phyloP scores from a whole-genome alignment of 768 basidiomycete genomes.

The Rhizopogon rudus region DNA sequence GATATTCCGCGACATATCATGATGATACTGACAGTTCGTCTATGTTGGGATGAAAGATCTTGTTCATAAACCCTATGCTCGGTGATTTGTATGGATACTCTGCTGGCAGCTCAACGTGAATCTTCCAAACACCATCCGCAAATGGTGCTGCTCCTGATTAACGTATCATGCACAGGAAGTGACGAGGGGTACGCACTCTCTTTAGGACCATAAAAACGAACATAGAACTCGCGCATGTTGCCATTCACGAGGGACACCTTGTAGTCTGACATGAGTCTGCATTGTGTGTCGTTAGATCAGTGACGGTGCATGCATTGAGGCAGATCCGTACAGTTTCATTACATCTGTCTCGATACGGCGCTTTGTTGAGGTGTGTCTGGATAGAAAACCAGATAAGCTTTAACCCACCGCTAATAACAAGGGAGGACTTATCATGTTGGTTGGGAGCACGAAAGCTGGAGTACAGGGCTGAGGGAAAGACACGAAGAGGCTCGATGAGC shows the following conservation, averaged over 20 bases:
- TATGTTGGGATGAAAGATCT: constrained; percentile 99
- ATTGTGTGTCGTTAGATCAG: constrained; percentile 8
- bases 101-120: constrained; percentile 97
- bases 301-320: background rate
- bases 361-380: constrained; percentile 73
- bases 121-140: constrained; percentile 98
- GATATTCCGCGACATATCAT: constrained; percentile 2
- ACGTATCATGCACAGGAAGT: constrained; percentile 2
- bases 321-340: constrained; percentile 83
- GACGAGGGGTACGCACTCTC: constrained; percentile 66
- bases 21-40: constrained; percentile 83
- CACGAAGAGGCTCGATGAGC: constrained; percentile 7
- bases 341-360: constrained; percentile 98
- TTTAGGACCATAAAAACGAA: constrained; percentile 87
- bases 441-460: constrained; percentile 7
- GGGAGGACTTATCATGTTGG: constrained; percentile 57
- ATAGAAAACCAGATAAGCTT: constrained; percentile 23
- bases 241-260: constrained; percentile 97
- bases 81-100: constrained; percentile 99
- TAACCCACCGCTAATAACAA: constrained; percentile 13
- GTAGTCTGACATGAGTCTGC: constrained; percentile 96
- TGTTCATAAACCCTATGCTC: constrained; percentile 99
- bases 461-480: constrained; percentile 6
- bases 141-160: constrained; percentile 69
- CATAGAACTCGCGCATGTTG: constrained; percentile 98